Conservation (phyloP, 352 stramenopile genomes). For the Globisporangium nunn region DNA sequence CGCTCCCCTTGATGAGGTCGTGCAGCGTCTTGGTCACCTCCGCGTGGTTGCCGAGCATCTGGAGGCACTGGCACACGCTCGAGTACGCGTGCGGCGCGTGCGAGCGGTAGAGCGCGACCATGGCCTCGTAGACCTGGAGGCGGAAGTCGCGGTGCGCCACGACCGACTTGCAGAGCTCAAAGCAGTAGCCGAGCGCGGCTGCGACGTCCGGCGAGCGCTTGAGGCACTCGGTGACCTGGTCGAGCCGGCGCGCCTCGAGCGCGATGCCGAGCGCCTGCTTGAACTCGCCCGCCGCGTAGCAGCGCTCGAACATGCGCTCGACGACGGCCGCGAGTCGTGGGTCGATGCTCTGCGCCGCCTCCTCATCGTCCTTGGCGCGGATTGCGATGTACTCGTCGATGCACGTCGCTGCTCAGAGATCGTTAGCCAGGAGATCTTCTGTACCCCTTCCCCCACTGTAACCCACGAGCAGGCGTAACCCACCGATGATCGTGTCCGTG, state of each 20-base stretch:
- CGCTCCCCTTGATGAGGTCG: slow-evolving; percentile 66
- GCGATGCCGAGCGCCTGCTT: slow-evolving; percentile 97
- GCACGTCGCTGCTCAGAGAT: slow-evolving; percentile 66
- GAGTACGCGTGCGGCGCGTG: slow-evolving; percentile 63
- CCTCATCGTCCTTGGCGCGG: slow-evolving; percentile 66
- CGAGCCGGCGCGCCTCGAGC: slow-evolving; percentile 91
- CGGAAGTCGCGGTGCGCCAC: slow-evolving; percentile 93
- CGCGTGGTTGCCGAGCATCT: slow-evolving; percentile 79
- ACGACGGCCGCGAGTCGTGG: slow-evolving; percentile 93
- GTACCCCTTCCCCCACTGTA: no score
- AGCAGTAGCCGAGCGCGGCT: slow-evolving; percentile 87
- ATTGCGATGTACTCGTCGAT: slow-evolving; percentile 97
- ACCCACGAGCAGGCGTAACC: slow-evolving; percentile 4
- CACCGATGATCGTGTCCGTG: slow-evolving; percentile 94
- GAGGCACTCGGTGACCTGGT: slow-evolving; percentile 91
- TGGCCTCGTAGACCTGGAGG: slow-evolving; percentile 90
- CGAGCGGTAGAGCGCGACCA: slow-evolving; percentile 81
- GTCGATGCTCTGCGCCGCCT: slow-evolving; percentile 74
- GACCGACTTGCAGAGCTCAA: slow-evolving; percentile 90
- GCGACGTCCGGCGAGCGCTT: slow-evolving; percentile 64
- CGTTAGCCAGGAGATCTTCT: not conserved
- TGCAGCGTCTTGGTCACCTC: slow-evolving; percentile 87
- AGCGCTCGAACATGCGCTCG: slow-evolving; percentile 97
- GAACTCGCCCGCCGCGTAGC: slow-evolving; percentile 91
- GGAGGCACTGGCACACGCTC: slow-evolving; percentile 80